These are phyloP conservation scores for Caloboletus firmus DNA, from an alignment of 1,284 basidiomycete species.

Conservation along the genomic window DNA sequence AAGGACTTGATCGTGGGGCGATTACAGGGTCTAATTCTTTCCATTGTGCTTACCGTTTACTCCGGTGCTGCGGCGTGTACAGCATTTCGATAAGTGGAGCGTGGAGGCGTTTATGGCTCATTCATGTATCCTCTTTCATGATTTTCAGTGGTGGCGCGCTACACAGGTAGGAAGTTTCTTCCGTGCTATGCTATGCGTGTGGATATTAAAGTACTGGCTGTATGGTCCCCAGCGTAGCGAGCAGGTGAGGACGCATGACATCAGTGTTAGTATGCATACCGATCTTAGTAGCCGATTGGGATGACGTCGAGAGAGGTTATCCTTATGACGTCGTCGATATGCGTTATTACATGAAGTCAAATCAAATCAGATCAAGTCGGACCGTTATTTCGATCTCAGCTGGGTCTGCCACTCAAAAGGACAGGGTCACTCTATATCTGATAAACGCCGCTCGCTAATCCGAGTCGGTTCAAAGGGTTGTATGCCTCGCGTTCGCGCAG, in stretches of 20 bases:
- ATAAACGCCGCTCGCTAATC: background rate
- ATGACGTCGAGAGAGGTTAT: background rate
- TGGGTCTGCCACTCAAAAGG: no score
- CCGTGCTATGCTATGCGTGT: background rate
- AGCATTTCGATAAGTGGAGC: background rate
- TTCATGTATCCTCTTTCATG: constrained; percentile 3
- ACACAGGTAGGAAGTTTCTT: background rate
- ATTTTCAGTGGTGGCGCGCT: constrained; percentile 11
- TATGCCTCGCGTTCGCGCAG: background rate
- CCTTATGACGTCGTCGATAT: background rate
- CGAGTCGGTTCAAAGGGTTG: background rate
- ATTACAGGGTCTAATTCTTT: background rate
- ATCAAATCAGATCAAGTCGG: background rate
- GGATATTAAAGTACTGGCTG: background rate
- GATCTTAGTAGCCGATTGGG: background rate
- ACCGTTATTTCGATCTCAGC: background rate
- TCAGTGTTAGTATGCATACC: background rate
- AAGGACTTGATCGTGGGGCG: constrained; percentile 6
- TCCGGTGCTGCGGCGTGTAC: background rate
- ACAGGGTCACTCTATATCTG: no score
- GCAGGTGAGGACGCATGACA: background rate
- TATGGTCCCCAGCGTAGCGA: background rate
- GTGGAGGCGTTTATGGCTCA: background rate
- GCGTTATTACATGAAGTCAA: background rate
- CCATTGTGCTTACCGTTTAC: no score